phyloP scores from a whole-genome alignment of 2,329 filamentous ascomycete species.

The Alternaria sp. region DNA sequence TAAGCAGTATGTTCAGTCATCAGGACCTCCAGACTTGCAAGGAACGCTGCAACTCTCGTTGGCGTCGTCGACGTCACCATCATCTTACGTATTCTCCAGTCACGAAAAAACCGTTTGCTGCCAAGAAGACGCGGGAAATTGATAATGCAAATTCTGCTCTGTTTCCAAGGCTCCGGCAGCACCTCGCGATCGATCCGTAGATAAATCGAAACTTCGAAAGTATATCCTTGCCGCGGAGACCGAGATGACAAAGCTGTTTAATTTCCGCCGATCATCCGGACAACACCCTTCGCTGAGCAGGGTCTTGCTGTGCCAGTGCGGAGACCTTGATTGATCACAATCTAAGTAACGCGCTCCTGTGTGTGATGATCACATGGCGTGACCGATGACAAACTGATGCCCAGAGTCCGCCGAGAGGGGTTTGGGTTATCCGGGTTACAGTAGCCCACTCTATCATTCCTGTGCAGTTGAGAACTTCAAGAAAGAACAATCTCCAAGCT shows the following conservation, averaged over 20 bases:
- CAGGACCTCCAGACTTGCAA: neutral
- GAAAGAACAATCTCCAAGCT: neutral
- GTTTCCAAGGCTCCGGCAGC: neutral
- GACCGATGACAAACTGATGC: neutral
- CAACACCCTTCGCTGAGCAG: neutral
- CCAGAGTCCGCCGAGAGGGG: neutral
- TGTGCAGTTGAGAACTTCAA: neutral
- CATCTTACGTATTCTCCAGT: neutral
- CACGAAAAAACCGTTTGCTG: neutral
- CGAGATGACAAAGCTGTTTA: neutral
- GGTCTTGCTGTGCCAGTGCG: neutral
- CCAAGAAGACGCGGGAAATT: slow-evolving; percentile 1
- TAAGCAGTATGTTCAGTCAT: neutral
- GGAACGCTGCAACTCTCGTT: neutral
- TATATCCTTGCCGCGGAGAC: neutral
- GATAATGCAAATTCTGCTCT: neutral
- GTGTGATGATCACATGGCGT: neutral
- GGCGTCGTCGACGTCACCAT: neutral
- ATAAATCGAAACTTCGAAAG: neutral
- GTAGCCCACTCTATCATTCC: neutral
- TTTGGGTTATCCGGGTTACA: neutral
- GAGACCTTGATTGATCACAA: neutral
- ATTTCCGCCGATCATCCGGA: neutral
- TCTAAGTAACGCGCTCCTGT: neutral
- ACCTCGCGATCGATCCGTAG: neutral